phyloP scores from a whole-genome alignment of 176 grass and related monocot genomes.

The Chrysopogon serrulatus region DNA sequence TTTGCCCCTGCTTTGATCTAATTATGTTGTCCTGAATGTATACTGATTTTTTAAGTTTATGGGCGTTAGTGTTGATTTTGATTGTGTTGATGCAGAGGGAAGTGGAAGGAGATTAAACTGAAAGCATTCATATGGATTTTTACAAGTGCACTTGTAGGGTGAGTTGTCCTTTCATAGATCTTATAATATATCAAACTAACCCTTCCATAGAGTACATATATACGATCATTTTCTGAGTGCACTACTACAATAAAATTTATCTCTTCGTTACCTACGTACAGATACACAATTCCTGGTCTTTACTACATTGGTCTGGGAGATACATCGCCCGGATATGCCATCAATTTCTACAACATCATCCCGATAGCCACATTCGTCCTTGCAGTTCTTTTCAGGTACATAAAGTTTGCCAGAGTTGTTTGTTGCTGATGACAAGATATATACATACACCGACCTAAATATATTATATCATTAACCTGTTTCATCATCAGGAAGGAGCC shows the following conservation, averaged over 20 bases:
- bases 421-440: neutral
- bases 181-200: neutral
- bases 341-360: constrained; percentile 48
- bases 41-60: neutral
- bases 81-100: constrained; percentile 13
- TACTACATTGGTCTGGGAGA: constrained; percentile 42
- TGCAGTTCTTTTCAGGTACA: constrained; percentile 38
- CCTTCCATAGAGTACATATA: neutral
- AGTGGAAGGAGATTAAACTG: constrained; percentile 27
- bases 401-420: neutral
- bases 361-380: constrained; percentile 33
- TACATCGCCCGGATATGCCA: constrained; percentile 39
- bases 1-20: neutral
- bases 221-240: too few species aligned
- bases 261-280: neutral
- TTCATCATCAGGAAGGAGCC: constrained; percentile 22
- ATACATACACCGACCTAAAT: too few species aligned
- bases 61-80: neutral
- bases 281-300: constrained; percentile 41
- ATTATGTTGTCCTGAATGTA: neutral
- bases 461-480: neutral
- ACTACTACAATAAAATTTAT: neutral
- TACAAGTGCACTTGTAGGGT: constrained; percentile 43
- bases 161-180: neutral
- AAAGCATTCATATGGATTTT: constrained; percentile 48